Conservation (phyloP, 2,329 filamentous ascomycete genomes). For the Nothopassalora personata region DNA sequence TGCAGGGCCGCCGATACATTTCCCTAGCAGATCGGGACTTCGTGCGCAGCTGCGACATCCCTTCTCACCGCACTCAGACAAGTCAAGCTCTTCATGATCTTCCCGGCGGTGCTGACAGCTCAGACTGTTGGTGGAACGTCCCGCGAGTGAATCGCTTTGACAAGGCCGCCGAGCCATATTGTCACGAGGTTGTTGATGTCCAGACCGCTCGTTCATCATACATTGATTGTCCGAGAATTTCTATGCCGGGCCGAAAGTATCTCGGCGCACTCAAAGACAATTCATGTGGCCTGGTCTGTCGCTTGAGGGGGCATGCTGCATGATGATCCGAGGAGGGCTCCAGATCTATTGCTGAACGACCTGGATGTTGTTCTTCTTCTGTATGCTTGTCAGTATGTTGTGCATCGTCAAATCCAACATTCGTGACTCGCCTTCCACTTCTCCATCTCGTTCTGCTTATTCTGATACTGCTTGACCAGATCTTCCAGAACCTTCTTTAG, state of each 20-base stretch:
- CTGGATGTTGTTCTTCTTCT: constrained; percentile 89
- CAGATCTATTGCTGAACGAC: constrained; percentile 62
- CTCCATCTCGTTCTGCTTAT: constrained; percentile 90
- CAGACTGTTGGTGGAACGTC: not conserved
- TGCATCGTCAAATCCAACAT: not conserved
- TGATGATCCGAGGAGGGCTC: not conserved
- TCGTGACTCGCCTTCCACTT: constrained; percentile 80
- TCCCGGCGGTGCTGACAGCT: not conserved
- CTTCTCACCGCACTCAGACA: not conserved
- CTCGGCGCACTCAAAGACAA: not conserved
- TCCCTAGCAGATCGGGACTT: not conserved
- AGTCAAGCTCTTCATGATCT: not conserved
- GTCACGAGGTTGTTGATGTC: not conserved
- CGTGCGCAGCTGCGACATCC: not conserved
- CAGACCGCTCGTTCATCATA: not conserved
- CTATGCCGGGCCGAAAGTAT: not conserved
- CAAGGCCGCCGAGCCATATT: not conserved
- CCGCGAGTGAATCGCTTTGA: not conserved
- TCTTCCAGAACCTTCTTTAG: constrained; percentile 92
- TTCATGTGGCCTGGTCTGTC: not conserved
- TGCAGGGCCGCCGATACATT: not conserved
- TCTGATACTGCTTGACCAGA: constrained; percentile 92
- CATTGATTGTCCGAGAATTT: constrained; percentile 2
- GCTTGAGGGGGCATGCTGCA: not conserved
- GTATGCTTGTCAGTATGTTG: constrained; percentile 24